phyloP scores from a whole-genome alignment of 2,329 filamentous ascomycete genomes.

The Xylariaceae sp. region DNA sequence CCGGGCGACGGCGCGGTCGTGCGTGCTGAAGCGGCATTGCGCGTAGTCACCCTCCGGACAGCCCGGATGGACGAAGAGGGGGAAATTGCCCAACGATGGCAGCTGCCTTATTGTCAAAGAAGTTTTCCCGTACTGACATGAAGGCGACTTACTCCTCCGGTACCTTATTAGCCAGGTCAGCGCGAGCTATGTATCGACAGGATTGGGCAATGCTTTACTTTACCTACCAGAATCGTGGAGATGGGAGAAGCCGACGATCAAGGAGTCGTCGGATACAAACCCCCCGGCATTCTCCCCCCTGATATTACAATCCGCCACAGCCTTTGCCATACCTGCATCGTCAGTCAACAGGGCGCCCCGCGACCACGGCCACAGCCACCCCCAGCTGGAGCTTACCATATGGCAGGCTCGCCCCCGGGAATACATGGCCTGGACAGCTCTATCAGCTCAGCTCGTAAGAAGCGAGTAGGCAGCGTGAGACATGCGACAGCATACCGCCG shows the following conservation, averaged over 20 bases:
- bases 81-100: slow-evolving; percentile 46
- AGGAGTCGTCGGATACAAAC: slow-evolving; percentile 25
- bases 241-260: slow-evolving; percentile 25
- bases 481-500: slow-evolving; percentile 19
- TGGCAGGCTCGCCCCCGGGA: slow-evolving; percentile 26
- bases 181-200: not conserved
- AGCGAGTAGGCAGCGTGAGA: not conserved
- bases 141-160: slow-evolving; percentile 23
- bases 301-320: slow-evolving; percentile 23
- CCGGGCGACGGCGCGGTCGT: slow-evolving; percentile 39
- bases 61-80: slow-evolving; percentile 42
- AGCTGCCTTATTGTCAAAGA: slow-evolving; percentile 17
- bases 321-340: slow-evolving; percentile 25
- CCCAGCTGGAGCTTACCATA: slow-evolving; percentile 18
- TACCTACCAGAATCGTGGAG: slow-evolving; percentile 25
- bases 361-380: too few relatives aligned
- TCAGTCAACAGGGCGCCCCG: too few relatives aligned
- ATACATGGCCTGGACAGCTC: slow-evolving; percentile 22
- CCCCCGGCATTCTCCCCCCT: slow-evolving; percentile 22
- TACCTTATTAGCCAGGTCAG: slow-evolving; percentile 14
- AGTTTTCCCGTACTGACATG: not conserved
- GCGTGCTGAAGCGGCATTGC: slow-evolving; percentile 43
- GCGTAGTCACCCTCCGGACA: slow-evolving; percentile 38
- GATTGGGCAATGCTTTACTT: not conserved
- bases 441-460: slow-evolving; percentile 7